phyloP scores from a whole-genome alignment of 192 early-diverging fungal species.

The Podila horticola region DNA sequence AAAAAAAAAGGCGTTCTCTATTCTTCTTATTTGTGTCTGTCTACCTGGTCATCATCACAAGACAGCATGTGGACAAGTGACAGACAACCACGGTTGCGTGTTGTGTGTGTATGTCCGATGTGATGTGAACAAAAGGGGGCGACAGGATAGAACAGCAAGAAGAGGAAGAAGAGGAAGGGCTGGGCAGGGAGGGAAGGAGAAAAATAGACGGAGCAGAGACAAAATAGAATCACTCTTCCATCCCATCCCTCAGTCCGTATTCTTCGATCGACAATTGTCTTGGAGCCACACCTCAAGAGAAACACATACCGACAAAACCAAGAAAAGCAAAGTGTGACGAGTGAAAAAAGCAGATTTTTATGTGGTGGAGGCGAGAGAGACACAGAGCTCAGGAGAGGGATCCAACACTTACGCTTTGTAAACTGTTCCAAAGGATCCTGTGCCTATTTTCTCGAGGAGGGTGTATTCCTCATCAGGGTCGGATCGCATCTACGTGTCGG shows the following conservation, averaged over 20 bases:
- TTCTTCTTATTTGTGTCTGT: not conserved
- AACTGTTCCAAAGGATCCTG: slow-evolving; percentile 64
- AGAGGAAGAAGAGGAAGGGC: not conserved
- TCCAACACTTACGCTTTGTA: slow-evolving; percentile 58
- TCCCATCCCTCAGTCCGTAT: too few species aligned
- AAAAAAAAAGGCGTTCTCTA: not conserved
- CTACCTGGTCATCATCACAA: not conserved
- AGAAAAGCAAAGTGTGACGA: too few species aligned
- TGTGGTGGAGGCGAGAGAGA: too few species aligned
- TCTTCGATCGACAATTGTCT: too few species aligned
- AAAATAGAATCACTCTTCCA: too few species aligned
- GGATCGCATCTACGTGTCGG: slow-evolving; percentile 31
- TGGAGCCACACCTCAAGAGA: too few species aligned
- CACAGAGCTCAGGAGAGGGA: too few species aligned
- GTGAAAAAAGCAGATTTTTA: too few species aligned
- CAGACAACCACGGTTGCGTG: not conserved
- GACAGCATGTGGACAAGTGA: not conserved
- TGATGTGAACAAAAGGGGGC: slow-evolving; percentile 2
- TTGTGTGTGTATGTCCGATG: not conserved
- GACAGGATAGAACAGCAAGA: not conserved
- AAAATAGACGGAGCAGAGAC: too few species aligned
- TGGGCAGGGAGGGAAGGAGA: not conserved
- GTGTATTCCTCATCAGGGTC: slow-evolving; percentile 59
- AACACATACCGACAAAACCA: too few species aligned
- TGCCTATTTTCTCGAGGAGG: slow-evolving; percentile 61